Evolutionary conservation across 2,329 filamentous ascomycete species (phyloP).

Genomic region (Calonectria ilicicola): DNA sequence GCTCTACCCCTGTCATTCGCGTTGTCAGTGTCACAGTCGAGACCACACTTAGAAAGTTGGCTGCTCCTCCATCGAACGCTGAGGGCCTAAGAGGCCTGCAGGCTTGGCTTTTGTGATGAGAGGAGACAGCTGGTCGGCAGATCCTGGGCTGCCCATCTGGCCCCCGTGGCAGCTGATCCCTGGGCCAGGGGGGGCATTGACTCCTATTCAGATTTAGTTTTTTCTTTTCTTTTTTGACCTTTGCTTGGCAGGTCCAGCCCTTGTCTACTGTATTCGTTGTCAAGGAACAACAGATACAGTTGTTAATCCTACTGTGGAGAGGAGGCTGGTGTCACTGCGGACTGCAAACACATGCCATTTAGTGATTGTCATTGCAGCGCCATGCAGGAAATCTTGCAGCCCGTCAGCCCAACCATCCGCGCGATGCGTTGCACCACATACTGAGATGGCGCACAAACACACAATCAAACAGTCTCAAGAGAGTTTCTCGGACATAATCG

Average conservation of each 20-base stretch:
- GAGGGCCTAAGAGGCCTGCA: constrained; percentile 9
- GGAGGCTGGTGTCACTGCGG: neutral
- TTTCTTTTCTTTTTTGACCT: neutral
- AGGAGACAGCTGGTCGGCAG: constrained; percentile 2
- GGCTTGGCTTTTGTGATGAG: constrained; percentile 6
- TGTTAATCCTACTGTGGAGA: neutral
- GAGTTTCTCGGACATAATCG: neutral
- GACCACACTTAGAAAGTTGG: constrained; percentile 6
- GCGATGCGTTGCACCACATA: neutral
- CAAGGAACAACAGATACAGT: neutral
- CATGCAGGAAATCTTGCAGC: constrained; percentile 4
- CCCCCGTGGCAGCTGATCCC: constrained; percentile 1
- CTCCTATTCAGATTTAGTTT: constrained; percentile 18
- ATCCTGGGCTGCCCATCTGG: constrained; percentile 10
- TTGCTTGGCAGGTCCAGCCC: neutral
- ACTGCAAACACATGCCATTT: neutral
- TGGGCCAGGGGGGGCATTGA: neutral
- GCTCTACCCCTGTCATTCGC: neutral
- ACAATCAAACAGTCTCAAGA: neutral
- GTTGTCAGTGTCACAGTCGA: neutral
- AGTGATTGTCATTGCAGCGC: neutral
- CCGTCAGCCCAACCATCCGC: neutral
- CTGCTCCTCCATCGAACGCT: constrained; percentile 9
- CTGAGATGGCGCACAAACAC: neutral
- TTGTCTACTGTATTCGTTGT: neutral